Conservation (phyloP, 2,329 filamentous ascomycete species). For the Alternaria longipes region DNA sequence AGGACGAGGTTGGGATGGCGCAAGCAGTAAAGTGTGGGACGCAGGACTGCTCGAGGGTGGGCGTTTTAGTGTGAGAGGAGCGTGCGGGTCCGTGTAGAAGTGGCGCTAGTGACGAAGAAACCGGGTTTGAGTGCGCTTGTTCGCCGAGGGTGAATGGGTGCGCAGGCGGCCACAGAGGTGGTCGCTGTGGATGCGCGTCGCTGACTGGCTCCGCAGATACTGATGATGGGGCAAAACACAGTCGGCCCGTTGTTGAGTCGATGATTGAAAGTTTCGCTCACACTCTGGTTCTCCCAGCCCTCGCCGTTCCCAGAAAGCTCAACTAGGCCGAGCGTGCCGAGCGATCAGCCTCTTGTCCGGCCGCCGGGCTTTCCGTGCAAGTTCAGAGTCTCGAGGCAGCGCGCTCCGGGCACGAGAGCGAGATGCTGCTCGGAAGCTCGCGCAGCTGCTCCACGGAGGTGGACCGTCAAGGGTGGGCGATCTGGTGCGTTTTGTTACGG, state of each 20-base stretch:
- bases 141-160: constrained; percentile 32
- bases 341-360: constrained; percentile 47
- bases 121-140: constrained; percentile 29
- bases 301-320: constrained; percentile 33
- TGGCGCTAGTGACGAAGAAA: constrained; percentile 22
- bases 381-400: constrained; percentile 11
- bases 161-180: constrained; percentile 29
- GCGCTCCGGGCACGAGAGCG: constrained; percentile 6
- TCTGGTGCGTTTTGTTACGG: constrained; percentile 24
- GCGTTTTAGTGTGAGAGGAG: constrained; percentile 24
- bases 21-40: constrained; percentile 34
- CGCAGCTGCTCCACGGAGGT: constrained; percentile 14
- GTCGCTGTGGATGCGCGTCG: constrained; percentile 23
- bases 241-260: constrained; percentile 47
- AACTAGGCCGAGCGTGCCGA: constrained; percentile 48
- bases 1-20: constrained; percentile 37
- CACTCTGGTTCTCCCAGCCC: constrained; percentile 37
- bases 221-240: constrained; percentile 25
- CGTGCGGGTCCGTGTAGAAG: constrained; percentile 30
- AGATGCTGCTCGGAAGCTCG: constrained; percentile 11
- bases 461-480: constrained; percentile 19
- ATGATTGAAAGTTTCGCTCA: constrained; percentile 33
- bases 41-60: constrained; percentile 24
- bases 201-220: constrained; percentile 23
- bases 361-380: constrained; percentile 42